A percentile compares a stretch with the other conserved stretches of the same genome.
Conservation (phyloP, 2,329 filamentous ascomycete genomes). For the Pyrenophora tritici-repentis region DNA sequence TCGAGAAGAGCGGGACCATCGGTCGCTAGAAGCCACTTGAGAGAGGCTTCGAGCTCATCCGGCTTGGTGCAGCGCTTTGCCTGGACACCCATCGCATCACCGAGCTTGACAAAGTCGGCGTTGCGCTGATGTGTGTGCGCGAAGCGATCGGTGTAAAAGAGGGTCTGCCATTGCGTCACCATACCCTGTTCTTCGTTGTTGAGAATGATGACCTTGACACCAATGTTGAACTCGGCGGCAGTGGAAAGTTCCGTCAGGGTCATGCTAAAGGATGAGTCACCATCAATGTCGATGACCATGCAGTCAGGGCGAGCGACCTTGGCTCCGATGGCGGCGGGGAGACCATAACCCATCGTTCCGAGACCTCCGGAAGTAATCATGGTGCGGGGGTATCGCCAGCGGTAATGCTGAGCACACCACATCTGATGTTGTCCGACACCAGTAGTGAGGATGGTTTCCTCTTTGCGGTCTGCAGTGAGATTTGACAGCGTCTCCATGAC, state of each 20-base stretch:
- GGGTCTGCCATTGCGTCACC: conserved; percentile 98
- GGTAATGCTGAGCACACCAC: conserved; percentile 97
- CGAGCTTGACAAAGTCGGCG: conserved; percentile 93
- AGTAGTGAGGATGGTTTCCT: conserved; percentile 85
- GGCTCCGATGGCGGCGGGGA: conserved; percentile 92
- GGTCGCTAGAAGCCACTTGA: conserved; percentile 82
- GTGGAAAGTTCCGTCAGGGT: conserved; percentile 94
- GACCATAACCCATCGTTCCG: conserved; percentile 93
- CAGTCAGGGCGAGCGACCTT: conserved; percentile 84
- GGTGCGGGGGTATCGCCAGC: conserved; percentile 86
- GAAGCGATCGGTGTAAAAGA: conserved; percentile 95
- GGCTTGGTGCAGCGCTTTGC: conserved; percentile 73
- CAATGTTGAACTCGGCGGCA: conserved; percentile 93
- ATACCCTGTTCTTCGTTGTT: conserved; percentile 99
- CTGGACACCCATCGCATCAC: conserved; percentile 88
- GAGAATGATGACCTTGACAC: conserved; percentile 89
- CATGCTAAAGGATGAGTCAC: conserved; percentile 99
- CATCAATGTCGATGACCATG: conserved; percentile 93
- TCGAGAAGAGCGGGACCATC: conserved; percentile 94
- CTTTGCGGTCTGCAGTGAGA: conserved; percentile 77
- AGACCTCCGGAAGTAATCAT: conserved; percentile 98
- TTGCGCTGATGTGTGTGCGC: conserved; percentile 93
- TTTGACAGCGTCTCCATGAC: conserved; percentile 89
- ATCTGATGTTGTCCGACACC: conserved; percentile 98
- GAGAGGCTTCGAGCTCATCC: conserved; percentile 73